phyloP scores from a whole-genome alignment of 73 alveolate species.

The Urostyla sp. region DNA sequence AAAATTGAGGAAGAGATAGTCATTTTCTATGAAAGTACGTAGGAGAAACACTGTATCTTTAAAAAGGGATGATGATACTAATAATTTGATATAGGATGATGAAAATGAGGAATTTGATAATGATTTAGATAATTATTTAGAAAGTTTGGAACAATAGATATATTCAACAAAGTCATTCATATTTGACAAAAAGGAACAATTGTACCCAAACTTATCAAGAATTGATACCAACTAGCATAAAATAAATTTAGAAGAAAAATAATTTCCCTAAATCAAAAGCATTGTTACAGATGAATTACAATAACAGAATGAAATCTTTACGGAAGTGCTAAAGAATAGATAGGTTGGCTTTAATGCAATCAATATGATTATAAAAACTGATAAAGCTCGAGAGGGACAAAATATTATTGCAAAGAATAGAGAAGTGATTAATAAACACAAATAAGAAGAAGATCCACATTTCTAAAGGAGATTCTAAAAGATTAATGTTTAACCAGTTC shows the following conservation, averaged over 20 bases:
- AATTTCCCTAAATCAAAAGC: background rate
- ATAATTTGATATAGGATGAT: background rate
- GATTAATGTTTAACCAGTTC: no score
- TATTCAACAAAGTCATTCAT: no score
- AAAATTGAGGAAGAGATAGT: background rate
- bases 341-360: constrained; percentile 1
- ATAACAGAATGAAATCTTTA: background rate
- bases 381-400: constrained; percentile 8
- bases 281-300: background rate
- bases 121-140: background rate
- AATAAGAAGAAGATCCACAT: no score
- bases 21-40: background rate
- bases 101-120: no score
- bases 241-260: background rate
- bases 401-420: no score
- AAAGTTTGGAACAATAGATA: no score
- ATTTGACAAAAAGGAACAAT: no score
- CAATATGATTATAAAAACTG: background rate
- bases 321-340: constrained; percentile 22
- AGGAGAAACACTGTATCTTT: constrained; percentile 1
- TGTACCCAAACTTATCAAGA: no score
- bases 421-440: no score
- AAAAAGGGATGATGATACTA: constrained; percentile 5
- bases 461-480: no score
- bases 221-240: background rate